Percentiles rank a stretch among this genome's conserved stretches.
These are phyloP conservation scores for Russula compacta DNA, from an alignment of 768 basidiomycete genomes.

Conservation along the genomic window DNA sequence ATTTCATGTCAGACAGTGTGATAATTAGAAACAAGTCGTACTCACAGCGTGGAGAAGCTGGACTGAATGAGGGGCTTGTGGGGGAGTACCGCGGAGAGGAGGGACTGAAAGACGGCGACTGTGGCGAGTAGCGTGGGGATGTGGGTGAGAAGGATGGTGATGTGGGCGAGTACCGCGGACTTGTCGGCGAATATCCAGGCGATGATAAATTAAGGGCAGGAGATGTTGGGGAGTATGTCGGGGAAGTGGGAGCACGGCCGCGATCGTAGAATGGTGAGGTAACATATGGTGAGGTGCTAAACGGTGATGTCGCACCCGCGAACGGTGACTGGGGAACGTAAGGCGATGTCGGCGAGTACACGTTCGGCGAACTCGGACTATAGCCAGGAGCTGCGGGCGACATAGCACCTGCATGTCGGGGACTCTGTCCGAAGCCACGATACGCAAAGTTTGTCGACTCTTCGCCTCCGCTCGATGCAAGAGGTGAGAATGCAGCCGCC, in stretches of 20 bases:
- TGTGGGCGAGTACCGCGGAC: constrained; percentile 79
- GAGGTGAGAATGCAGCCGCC: constrained; percentile 88
- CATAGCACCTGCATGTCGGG: constrained; percentile 75
- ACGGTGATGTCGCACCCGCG: constrained; percentile 73
- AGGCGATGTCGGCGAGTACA: constrained; percentile 84
- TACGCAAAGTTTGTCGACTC: constrained; percentile 69
- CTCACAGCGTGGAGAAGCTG: constrained; percentile 82
- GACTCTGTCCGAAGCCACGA: constrained; percentile 77
- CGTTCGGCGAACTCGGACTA: constrained; percentile 86
- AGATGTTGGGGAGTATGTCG: constrained; percentile 83
- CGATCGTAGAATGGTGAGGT: constrained; percentile 78
- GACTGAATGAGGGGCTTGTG: constrained; percentile 80
- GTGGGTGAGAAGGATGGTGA: constrained; percentile 84
- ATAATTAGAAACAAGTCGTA: constrained; percentile 21
- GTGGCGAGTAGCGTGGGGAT: constrained; percentile 84
- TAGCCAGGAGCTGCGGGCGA: constrained; percentile 84
- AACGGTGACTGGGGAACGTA: constrained; percentile 83
- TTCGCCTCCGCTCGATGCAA: constrained; percentile 76
- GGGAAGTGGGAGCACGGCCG: constrained; percentile 60
- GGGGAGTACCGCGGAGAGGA: constrained; percentile 87
- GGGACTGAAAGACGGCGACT: constrained; percentile 87
- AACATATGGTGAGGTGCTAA: constrained; percentile 70
- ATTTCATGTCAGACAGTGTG: neutral
- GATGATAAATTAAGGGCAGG: constrained; percentile 76
- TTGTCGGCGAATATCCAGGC: constrained; percentile 58